phyloP scores from a whole-genome alignment of 495 filamentous ascomycete genomes.

The Articulospora tetracladia region DNA sequence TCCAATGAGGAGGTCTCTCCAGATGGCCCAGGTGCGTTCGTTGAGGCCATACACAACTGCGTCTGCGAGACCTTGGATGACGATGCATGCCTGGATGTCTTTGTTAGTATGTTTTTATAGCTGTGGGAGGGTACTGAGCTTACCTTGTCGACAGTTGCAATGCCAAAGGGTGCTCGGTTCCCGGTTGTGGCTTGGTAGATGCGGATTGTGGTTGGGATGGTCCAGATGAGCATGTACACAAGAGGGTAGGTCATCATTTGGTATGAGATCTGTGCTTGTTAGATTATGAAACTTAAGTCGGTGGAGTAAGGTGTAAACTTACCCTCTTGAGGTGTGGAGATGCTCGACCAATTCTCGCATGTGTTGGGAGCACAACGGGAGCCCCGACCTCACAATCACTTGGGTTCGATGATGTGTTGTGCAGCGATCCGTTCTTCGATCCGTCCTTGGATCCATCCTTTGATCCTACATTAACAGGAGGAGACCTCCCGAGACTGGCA shows the following conservation, averaged over 20 bases:
- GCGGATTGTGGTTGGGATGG: conserved; percentile 36
- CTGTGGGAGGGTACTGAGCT: too few species aligned
- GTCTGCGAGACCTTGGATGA: conserved; percentile 40
- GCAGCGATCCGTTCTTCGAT: neutral
- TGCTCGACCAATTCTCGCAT: conserved; percentile 10
- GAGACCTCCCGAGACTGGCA: neutral
- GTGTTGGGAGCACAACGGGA: conserved; percentile 1
- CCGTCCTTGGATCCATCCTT: neutral
- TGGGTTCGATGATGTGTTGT: neutral
- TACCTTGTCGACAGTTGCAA: conserved; percentile 41
- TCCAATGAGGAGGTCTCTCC: conserved; percentile 11
- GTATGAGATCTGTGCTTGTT: conserved; percentile 27
- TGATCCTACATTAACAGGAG: too few species aligned
- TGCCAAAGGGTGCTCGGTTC: conserved; percentile 31
- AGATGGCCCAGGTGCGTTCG: conserved; percentile 26
- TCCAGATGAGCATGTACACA: conserved; percentile 40
- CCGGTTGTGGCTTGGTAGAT: conserved; percentile 36
- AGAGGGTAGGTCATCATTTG: conserved; percentile 42
- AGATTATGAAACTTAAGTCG: neutral
- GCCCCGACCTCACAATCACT: conserved; percentile 18
- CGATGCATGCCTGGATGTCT: conserved; percentile 31
- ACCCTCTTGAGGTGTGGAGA: conserved; percentile 13
- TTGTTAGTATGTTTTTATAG: neutral
- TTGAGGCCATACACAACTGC: conserved; percentile 41
- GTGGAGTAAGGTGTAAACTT: neutral